A percentile compares a stretch with the other conserved stretches of the same genome.
Evolutionary conservation across 2,329 filamentous ascomycete species (phyloP).

Genomic region (Aspergillus ruber): DNA sequence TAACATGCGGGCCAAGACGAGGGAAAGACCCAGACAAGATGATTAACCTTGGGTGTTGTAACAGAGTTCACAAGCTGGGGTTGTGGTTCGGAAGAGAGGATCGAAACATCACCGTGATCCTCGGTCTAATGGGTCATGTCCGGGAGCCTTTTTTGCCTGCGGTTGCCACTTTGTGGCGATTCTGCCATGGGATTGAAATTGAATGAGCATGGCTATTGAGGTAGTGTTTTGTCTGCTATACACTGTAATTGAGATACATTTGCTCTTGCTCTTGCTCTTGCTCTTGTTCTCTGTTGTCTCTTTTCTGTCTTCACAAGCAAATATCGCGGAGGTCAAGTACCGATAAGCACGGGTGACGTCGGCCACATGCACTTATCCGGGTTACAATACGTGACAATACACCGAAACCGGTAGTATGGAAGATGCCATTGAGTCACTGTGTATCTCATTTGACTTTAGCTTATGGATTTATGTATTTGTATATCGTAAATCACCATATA

Average conservation of each 20-base stretch:
- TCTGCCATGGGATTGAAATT: not conserved
- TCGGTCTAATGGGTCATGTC: constrained; percentile 31
- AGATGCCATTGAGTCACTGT: not conserved
- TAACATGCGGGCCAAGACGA: constrained; percentile 12
- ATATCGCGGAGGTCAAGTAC: not conserved
- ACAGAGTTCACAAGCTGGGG: constrained; percentile 23
- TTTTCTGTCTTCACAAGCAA: not conserved
- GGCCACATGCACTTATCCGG: constrained; percentile 7
- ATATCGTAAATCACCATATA: too few relatives aligned
- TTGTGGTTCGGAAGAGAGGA: constrained; percentile 33
- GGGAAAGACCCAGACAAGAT: not conserved
- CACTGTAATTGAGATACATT: not conserved
- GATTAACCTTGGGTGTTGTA: constrained; percentile 3
- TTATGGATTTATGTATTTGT: not conserved
- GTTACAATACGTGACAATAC: constrained; percentile 12
- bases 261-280: not conserved
- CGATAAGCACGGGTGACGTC: constrained; percentile 8
- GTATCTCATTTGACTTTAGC: not conserved
- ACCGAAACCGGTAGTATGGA: not conserved
- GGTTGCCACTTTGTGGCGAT: not conserved
- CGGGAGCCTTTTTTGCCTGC: not conserved
- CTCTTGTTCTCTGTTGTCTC: not conserved
- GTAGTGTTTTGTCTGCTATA: not conserved
- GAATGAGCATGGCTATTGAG: not conserved
- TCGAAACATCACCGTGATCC: constrained; percentile 27